phyloP scores from a whole-genome alignment of 441 rosid genomes.

The Rhodomyrtus psidioides region DNA sequence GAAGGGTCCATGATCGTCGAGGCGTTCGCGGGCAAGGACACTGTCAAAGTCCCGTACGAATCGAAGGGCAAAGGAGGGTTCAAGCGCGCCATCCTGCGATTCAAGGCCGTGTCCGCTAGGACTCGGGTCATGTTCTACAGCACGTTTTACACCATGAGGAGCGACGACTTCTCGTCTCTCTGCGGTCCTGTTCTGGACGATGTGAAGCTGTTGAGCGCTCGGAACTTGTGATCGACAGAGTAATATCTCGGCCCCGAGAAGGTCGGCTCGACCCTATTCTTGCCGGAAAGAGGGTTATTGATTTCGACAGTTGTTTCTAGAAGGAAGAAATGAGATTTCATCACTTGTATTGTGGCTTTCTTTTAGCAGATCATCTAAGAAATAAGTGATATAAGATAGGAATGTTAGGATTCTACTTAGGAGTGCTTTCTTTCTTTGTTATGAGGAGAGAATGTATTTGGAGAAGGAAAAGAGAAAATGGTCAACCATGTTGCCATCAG shows the following conservation, averaged over 20 bases:
- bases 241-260: background rate
- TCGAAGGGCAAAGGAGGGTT: slow-evolving; percentile 60
- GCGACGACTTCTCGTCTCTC: slow-evolving; percentile 45
- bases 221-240: slow-evolving; percentile 17
- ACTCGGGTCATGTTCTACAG: slow-evolving; percentile 53
- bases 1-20: slow-evolving; percentile 53
- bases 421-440: background rate
- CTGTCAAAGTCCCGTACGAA: slow-evolving; percentile 45
- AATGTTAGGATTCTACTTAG: background rate
- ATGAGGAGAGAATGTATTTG: background rate
- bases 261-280: background rate
- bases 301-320: background rate
- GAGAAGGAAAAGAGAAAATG: background rate
- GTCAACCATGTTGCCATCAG: background rate
- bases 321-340: background rate
- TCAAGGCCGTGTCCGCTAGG: slow-evolving; percentile 28
- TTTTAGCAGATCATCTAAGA: background rate
- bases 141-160: slow-evolving; percentile 52
- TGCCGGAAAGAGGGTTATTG: background rate
- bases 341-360: background rate
- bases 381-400: background rate
- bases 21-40: slow-evolving; percentile 45
- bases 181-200: slow-evolving; percentile 62
- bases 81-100: slow-evolving; percentile 31
- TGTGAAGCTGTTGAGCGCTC: slow-evolving; percentile 42